Conservation (phyloP, 352 stramenopile species). For the Globisporangium yorkense region DNA sequence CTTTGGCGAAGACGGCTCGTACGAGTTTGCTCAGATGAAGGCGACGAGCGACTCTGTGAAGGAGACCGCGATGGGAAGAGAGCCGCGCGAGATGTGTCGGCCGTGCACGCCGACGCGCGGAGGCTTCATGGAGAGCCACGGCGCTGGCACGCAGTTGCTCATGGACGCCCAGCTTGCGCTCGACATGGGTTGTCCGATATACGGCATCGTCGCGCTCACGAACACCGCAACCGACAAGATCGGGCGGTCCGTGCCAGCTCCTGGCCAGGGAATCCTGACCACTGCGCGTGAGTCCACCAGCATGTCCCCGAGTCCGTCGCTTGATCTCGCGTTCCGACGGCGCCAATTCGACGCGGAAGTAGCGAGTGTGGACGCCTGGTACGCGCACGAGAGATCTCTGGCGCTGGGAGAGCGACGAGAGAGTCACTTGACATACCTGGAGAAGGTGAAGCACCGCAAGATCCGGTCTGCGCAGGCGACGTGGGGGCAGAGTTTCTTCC, state of each 20-base stretch:
- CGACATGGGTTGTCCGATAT: slow-evolving; percentile 86
- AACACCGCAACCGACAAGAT: slow-evolving; percentile 89
- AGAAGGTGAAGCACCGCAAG: slow-evolving; percentile 67
- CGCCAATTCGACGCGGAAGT: slow-evolving; percentile 74
- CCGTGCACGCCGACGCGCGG: slow-evolving; percentile 71
- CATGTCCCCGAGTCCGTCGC: slow-evolving; percentile 32
- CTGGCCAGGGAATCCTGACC: slow-evolving; percentile 83
- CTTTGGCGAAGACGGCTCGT: slow-evolving; percentile 80
- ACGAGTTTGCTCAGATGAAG: slow-evolving; percentile 89
- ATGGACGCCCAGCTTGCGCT: slow-evolving; percentile 86
- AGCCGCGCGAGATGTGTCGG: slow-evolving; percentile 79
- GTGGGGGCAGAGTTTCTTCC: slow-evolving; percentile 70
- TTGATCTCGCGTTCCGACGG: slow-evolving; percentile 70
- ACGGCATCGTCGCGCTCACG: slow-evolving; percentile 73
- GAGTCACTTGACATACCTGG: slow-evolving; percentile 33
- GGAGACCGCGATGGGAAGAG: slow-evolving; percentile 69
- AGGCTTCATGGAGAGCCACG: slow-evolving; percentile 88
- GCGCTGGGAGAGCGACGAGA: slow-evolving; percentile 23
- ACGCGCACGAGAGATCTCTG: slow-evolving; percentile 43
- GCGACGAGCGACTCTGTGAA: slow-evolving; percentile 83
- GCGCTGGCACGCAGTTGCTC: slow-evolving; percentile 81
- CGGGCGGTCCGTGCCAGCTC: slow-evolving; percentile 74
- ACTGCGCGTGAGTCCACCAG: slow-evolving; percentile 56
- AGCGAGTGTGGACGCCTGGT: slow-evolving; percentile 69
- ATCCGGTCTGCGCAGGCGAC: slow-evolving; percentile 53